Percentiles rank a stretch among this genome's conserved stretches.
Conservation (phyloP, 1,139 yeast species). For the Saccharomyces pastorianus region DNA sequence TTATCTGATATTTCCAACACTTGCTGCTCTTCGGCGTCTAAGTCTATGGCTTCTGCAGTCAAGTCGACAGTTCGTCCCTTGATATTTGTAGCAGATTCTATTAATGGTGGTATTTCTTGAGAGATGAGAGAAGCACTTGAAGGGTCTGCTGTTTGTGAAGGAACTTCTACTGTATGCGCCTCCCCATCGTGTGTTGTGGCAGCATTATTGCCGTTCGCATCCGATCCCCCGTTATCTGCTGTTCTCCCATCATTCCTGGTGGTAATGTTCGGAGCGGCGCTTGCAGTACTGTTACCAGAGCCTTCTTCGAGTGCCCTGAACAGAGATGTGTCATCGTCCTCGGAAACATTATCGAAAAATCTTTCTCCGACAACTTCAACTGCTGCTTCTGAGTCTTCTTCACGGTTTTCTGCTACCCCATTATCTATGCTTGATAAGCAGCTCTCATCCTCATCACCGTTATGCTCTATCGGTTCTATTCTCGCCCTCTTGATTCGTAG, state of each 20-base stretch:
- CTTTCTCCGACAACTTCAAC: background rate
- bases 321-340: background rate
- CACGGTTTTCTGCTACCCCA: background rate
- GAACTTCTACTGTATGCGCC: conserved; percentile 2
- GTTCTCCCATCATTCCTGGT: background rate
- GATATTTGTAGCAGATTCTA: background rate
- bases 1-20: conserved; percentile 26
- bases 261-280: background rate
- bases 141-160: background rate
- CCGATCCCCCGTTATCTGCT: background rate
- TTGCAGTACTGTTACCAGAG: background rate
- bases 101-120: background rate
- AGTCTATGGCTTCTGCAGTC: conserved; percentile 13
- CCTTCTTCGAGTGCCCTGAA: background rate
- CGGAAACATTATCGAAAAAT: background rate
- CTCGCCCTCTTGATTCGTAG: background rate
- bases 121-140: background rate
- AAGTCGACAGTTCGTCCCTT: background rate
- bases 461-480: background rate
- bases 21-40: conserved; percentile 24
- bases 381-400: background rate
- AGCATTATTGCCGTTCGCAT: conserved; percentile 1
- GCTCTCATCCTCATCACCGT: background rate
- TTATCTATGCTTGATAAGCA: background rate
- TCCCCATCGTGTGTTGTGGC: conserved; percentile 1